A percentile compares a stretch with the other conserved stretches of the same genome.
Evolutionary conservation across 345 rosid species (phyloP).

Genomic region (Lepidium aucheri): DNA sequence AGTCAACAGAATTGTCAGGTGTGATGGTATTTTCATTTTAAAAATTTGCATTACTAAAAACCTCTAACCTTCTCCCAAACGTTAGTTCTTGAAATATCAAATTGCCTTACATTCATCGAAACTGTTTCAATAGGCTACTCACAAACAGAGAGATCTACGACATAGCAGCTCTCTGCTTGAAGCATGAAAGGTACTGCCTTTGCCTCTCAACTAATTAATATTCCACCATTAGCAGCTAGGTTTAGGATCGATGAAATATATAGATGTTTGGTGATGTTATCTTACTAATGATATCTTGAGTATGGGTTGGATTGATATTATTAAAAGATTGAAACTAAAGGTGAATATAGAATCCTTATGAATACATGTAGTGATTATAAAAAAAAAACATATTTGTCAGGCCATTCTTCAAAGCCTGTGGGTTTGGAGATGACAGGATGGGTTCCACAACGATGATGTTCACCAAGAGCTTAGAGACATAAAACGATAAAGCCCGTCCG

Average conservation of each 20-base stretch:
- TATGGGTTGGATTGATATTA: not conserved
- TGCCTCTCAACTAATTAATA: not conserved
- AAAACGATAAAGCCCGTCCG: not conserved
- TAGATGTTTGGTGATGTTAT: not conserved
- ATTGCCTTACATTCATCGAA: not conserved
- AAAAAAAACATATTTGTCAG: constrained; percentile 23
- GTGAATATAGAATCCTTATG: not conserved
- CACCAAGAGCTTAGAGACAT: constrained; percentile 29
- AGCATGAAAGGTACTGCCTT: constrained; percentile 50
- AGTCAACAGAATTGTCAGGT: constrained; percentile 67
- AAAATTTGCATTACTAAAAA: not conserved
- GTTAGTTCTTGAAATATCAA: not conserved
- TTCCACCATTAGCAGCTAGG: too few relatives aligned
- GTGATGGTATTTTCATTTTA: not conserved
- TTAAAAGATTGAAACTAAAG: not conserved
- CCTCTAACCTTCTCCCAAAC: not conserved
- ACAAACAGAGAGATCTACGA: constrained; percentile 63
- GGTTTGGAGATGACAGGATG: constrained; percentile 74
- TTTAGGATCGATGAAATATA: too few relatives aligned
- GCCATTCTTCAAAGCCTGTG: constrained; percentile 79
- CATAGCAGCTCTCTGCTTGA: constrained; percentile 80
- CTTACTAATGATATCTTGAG: not conserved
- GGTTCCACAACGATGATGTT: constrained; percentile 87
- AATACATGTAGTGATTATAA: not conserved
- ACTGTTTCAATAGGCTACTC: constrained; percentile 43